Conservation (phyloP, 2,329 filamentous ascomycete genomes). For the Monosporascus sp. region DNA sequence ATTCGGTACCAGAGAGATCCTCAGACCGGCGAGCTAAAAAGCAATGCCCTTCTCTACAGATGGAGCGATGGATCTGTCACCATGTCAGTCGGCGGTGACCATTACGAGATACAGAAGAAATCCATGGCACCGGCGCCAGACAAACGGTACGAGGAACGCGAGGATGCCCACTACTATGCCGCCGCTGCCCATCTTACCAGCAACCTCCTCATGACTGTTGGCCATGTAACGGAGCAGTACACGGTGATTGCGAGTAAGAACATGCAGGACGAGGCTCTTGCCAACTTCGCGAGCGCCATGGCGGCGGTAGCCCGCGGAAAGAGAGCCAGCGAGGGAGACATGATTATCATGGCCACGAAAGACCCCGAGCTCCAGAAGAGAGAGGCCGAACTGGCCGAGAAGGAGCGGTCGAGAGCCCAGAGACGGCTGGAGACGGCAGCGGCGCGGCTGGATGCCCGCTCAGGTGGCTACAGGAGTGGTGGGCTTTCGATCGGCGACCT, state of each 20-base stretch:
- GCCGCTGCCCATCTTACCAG: conserved; percentile 65
- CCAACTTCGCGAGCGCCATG: conserved; percentile 62
- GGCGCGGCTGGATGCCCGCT: conserved; percentile 56
- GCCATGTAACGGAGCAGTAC: conserved; percentile 70
- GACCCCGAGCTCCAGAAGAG: conserved; percentile 73
- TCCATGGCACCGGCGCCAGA: conserved; percentile 56
- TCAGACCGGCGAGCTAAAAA: conserved; percentile 61
- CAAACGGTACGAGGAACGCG: conserved; percentile 58
- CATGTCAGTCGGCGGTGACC: conserved; percentile 66
- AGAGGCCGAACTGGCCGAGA: conserved; percentile 68
- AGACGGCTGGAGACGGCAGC: conserved; percentile 63
- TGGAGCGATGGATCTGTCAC: conserved; percentile 79
- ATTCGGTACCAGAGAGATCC: conserved; percentile 65
- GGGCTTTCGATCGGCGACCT: conserved; percentile 64
- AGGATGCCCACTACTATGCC: conserved; percentile 72
- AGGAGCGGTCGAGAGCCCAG: conserved; percentile 63
- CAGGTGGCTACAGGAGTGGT: conserved; percentile 42
- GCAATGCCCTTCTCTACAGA: conserved; percentile 67
- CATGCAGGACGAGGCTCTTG: conserved; percentile 65
- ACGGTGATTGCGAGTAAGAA: conserved; percentile 62
- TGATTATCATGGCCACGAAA: conserved; percentile 64
- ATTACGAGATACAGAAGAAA: conserved; percentile 71
- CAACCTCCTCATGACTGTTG: conserved; percentile 64
- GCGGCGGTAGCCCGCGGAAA: conserved; percentile 55
- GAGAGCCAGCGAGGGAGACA: conserved; percentile 48